phyloP scores from a whole-genome alignment of 306 rosid species.

The Cucumis hystrix region DNA sequence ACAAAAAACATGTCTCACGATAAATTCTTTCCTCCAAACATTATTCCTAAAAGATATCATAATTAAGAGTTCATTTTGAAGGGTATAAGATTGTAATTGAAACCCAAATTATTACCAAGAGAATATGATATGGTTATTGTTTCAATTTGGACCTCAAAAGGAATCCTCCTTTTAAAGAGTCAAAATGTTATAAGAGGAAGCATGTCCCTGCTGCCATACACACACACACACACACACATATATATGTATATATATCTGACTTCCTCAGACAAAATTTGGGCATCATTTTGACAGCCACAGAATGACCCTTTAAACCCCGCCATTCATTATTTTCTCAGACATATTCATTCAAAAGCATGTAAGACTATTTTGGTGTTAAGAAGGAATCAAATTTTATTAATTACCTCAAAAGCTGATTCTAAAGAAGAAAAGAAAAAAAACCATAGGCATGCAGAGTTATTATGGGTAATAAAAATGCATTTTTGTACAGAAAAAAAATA shows the following conservation, averaged over 20 bases:
- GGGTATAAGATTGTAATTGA: neutral
- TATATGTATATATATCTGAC: conserved; percentile 19
- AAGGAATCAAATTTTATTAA: neutral
- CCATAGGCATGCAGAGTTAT: neutral
- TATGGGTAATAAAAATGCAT: neutral
- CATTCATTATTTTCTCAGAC: neutral
- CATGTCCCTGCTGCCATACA: conserved; percentile 35
- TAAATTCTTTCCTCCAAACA: no score
- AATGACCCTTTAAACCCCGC: conserved; percentile 11
- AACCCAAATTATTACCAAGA: neutral
- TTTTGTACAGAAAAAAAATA: neutral
- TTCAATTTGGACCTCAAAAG: conserved; percentile 17
- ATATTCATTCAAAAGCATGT: neutral
- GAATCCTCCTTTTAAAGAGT: conserved; percentile 33
- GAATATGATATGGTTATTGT: neutral
- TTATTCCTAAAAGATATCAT: neutral
- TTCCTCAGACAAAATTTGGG: conserved; percentile 63
- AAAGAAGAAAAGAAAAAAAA: neutral
- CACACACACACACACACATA: no score
- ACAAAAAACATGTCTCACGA: no score
- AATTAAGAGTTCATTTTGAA: neutral
- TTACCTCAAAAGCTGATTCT: neutral
- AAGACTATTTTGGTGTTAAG: neutral
- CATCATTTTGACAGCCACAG: conserved; percentile 47
- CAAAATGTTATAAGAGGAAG: conserved; percentile 14